Base-by-base conservation (phyloP, 257 asterid species). In the Misopates orontium region DNA sequence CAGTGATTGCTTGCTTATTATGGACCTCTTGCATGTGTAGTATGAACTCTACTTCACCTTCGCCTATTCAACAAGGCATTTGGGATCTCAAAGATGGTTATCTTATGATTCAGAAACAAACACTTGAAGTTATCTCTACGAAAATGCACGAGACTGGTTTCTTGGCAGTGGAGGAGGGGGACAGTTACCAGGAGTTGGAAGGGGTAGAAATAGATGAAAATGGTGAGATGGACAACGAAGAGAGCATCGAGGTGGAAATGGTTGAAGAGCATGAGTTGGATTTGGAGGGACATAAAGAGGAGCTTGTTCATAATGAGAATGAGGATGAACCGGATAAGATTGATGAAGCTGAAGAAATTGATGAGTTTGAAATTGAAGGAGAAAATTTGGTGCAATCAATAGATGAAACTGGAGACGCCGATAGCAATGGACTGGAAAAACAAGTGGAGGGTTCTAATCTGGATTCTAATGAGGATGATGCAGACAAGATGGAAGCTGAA, bases 11-110 rank as follows among this genome's bases (percentile, higher is more conserved):
- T 45, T 74, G 82, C 49, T 60, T 74, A 9, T 60, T 78, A 19
- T 83, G 81, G 10, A 75, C 80, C 3, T 68, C 80, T 5, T 82
- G 76, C 68, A 73, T 81, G 50, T 67, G 78, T 68, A 69, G 83
- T 1, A 65, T 68, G 81, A 70, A 75, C 62, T 68, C 81, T 21
- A 71, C 84, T 32, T 28, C 67, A 2, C 28, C 77, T 52, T 69
- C 72, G 5, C 70, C 80, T 0, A 31, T 65, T 67, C 73, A 68
- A 44, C 78, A n/a, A 60, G 75, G 60, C 60, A 45, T 65, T 45
- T 68, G 71, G 73, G 67, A 64, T 45, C 28, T 60, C 20, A 57
- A 44, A 66, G 81, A 83, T 70, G 65, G 77, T 13, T 72, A 42
- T 71, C 8, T 54, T 40, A 21, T 74, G 62, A 49, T 71, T 45